Percentiles rank a stretch among this genome's conserved stretches.
Evolutionary conservation across 306 rosid genomes (phyloP).

Genomic region (Glycine tomentella): DNA sequence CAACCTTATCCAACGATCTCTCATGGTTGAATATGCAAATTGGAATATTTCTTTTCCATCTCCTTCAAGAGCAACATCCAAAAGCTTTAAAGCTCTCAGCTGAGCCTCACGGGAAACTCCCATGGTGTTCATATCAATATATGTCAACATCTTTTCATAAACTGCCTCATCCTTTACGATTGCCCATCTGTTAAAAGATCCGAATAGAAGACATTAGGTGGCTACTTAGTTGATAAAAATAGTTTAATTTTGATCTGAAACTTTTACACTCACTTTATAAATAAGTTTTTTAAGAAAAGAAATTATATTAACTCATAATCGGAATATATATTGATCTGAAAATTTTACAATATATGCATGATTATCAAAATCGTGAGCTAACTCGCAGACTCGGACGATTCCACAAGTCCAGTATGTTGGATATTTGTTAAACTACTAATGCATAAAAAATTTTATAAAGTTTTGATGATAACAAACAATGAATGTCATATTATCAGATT

Average conservation of each 20-base stretch:
- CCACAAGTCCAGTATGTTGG: no score
- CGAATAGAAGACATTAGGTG: not conserved
- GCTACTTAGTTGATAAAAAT: not conserved
- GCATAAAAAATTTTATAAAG: no score
- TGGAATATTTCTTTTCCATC: conserved; percentile 49
- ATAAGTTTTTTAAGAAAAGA: not conserved
- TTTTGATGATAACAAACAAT: no score
- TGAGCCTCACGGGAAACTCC: conserved; percentile 66
- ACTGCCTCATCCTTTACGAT: conserved; percentile 58
- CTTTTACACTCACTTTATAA: not conserved
- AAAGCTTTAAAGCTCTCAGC: conserved; percentile 55
- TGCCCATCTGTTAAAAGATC: conserved; percentile 58
- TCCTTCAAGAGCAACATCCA: conserved; percentile 46
- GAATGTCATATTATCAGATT: no score
- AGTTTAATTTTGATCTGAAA: not conserved
- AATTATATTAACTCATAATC: no score
- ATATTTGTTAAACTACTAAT: no score
- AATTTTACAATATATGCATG: no score
- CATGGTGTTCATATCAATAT: not conserved
- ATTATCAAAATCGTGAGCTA: no score
- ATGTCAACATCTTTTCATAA: conserved; percentile 52
- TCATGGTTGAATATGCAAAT: conserved; percentile 54
- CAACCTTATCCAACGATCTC: conserved; percentile 53
- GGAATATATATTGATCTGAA: no score
- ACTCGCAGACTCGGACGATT: no score